Percentiles rank a stretch among this genome's conserved stretches.
Evolutionary conservation across 768 basidiomycete species (phyloP).

Genomic region (Boletus edulis): DNA sequence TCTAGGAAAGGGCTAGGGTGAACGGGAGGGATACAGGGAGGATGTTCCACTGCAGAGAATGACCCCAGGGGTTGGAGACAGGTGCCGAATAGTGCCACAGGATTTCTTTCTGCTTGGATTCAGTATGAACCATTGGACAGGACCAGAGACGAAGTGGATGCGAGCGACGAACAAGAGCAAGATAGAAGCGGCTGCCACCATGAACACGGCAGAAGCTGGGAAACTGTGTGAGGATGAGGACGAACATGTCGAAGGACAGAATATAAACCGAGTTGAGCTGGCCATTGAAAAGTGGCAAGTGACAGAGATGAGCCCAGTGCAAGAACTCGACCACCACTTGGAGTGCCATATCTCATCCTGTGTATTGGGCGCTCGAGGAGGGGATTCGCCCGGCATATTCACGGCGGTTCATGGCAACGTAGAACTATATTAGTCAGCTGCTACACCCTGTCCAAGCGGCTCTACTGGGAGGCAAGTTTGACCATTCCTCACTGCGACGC

Average conservation of each 20-base stretch:
- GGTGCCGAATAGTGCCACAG: neutral
- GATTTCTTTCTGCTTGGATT: conserved; percentile 15
- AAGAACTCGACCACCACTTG: neutral
- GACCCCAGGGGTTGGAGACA: conserved; percentile 11
- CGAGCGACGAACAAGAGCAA: conserved; percentile 32
- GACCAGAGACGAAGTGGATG: conserved; percentile 30
- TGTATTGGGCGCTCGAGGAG: no score
- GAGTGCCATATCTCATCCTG: no score
- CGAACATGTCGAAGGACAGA: conserved; percentile 22
- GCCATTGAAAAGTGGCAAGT: conserved; percentile 19
- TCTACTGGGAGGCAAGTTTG: no score
- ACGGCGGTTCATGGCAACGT: no score
- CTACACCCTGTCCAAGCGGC: no score
- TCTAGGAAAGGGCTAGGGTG: conserved; percentile 13
- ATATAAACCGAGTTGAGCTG: neutral
- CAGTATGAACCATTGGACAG: conserved; percentile 14
- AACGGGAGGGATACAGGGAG: conserved; percentile 31
- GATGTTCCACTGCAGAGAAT: conserved; percentile 25
- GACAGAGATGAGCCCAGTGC: conserved; percentile 27
- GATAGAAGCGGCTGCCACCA: conserved; percentile 29
- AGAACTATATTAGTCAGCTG: no score
- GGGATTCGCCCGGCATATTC: no score
- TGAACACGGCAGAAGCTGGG: conserved; percentile 31
- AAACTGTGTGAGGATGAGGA: conserved; percentile 31
- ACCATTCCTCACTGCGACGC: no score